Conservation (phyloP, 148 eudicot species). For the Oxyria digyna region DNA sequence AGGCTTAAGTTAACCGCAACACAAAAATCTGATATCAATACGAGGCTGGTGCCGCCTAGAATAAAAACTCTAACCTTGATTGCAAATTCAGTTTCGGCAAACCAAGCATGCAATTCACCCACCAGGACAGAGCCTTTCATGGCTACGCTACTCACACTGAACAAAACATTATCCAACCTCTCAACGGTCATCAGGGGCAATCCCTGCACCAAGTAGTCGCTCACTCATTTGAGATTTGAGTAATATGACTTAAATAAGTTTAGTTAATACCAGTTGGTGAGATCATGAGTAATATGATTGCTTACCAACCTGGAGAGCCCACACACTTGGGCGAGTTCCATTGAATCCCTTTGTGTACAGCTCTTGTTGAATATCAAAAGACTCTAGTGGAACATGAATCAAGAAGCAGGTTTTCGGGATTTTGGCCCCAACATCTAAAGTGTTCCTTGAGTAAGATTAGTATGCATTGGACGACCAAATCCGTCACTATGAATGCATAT, state of each 20-base stretch:
- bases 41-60: neutral
- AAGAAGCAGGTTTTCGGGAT: conserved; percentile 54
- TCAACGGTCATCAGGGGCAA: conserved; percentile 47
- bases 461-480: neutral
- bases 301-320: conserved; percentile 62
- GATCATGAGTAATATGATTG: neutral
- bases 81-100: conserved; percentile 34
- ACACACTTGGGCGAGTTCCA: conserved; percentile 70
- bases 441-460: conserved; percentile 16
- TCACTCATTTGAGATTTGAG: neutral
- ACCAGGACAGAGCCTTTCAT: conserved; percentile 56
- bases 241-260: neutral
- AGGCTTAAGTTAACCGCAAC: neutral
- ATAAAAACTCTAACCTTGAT: conserved; percentile 28
- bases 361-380: conserved; percentile 35
- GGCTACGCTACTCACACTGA: conserved; percentile 43
- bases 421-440: conserved; percentile 65
- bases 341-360: conserved; percentile 51
- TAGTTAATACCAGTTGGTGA: neutral
- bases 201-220: conserved; percentile 41
- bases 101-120: conserved; percentile 68
- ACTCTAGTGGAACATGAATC: conserved; percentile 54
- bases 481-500: too few species aligned
- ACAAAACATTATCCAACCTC: conserved; percentile 42
- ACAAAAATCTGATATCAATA: conserved; percentile 11